Evolutionary conservation across 441 rosid species (phyloP).

Genomic region (Gossypium gossypioides): DNA sequence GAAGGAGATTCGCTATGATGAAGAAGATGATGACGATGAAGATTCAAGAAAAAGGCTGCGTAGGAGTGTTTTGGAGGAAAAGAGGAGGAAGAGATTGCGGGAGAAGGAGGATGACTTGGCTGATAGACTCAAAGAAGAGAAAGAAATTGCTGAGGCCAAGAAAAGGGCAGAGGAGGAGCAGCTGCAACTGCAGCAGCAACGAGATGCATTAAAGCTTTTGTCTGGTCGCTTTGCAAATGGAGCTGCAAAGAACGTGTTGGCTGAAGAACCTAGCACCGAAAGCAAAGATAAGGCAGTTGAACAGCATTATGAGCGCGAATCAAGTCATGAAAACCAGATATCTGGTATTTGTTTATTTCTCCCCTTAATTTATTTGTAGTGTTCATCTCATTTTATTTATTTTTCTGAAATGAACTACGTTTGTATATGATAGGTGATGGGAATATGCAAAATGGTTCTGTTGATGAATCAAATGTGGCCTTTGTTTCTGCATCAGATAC

Average conservation of each 20-base stretch:
- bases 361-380: not conserved
- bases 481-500: slow-evolving; percentile 39
- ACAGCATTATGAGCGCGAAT: slow-evolving; percentile 27
- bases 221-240: slow-evolving; percentile 40
- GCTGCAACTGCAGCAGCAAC: slow-evolving; percentile 47
- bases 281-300: slow-evolving; percentile 30
- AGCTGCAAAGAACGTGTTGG: slow-evolving; percentile 25
- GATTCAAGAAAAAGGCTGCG: slow-evolving; percentile 84
- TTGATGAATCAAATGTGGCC: slow-evolving; percentile 35
- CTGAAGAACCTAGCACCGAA: slow-evolving; percentile 33
- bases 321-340: slow-evolving; percentile 27
- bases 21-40: slow-evolving; percentile 75
- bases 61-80: slow-evolving; percentile 63
- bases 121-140: slow-evolving; percentile 69
- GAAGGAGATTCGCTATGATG: slow-evolving; percentile 74
- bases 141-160: slow-evolving; percentile 76
- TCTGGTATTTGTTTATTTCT: slow-evolving; percentile 18
- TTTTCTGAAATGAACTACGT: slow-evolving; percentile 3
- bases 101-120: slow-evolving; percentile 81
- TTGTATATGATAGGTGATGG: slow-evolving; percentile 34
- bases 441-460: slow-evolving; percentile 46
- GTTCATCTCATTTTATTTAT: slow-evolving; percentile 7
- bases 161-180: slow-evolving; percentile 74
- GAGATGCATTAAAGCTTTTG: slow-evolving; percentile 47
- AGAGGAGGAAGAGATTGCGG: slow-evolving; percentile 55